Evolutionary conservation across 345 rosid genomes (phyloP), one percentile per base, ranked within the genome.

Genomic region (Brassica incana): DNA sequence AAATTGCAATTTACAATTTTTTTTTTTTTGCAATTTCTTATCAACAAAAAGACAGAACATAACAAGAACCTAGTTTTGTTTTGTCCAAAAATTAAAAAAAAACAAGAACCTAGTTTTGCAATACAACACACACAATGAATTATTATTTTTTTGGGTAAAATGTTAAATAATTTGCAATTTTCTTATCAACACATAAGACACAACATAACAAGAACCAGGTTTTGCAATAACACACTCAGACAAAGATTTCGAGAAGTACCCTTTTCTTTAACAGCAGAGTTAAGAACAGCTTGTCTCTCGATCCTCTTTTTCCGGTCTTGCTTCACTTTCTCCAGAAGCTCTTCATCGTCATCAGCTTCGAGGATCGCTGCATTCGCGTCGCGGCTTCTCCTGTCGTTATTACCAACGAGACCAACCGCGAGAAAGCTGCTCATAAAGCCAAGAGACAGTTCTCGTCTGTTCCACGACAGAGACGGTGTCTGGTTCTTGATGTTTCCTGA

Each of bases 301-400:
- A 95, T 86, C 84, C 99, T 89, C 92, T 86, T 92, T 79, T 89
- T 85, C 76, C 97, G 87, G 79, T 95, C 99, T 82, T 25, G 82
- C 84, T 95, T 91, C 63, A 92, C 97, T 78, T 80, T 95, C 84
- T 95, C 98, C 82, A 95, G 14, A 6, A 95, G 90, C 85, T 95
- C 99, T 45, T 77, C 87, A 82, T 91, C 97, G 43, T 95, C 99
- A 72, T 95, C 98, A 18, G 99, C 96, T 80, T 95, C 98, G 8
- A 95, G 85, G 29, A 95, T 86, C 63, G 96, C 93, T 43, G 97
- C 97, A 87, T 84, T 85, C 35, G 90, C 89, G n/a, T 73, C 77
- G 5, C 52, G 54, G 40, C 65, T 74, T 72, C 73, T 67, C 29
- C 77, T 78, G 61, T 78, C 77, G 27, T 79, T 79, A 67, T 79